Evolutionary conservation across 1,284 basidiomycete species (phyloP), one percentile per base, ranked within the genome.

Genomic region (Heterobasidion irregulare): DNA sequence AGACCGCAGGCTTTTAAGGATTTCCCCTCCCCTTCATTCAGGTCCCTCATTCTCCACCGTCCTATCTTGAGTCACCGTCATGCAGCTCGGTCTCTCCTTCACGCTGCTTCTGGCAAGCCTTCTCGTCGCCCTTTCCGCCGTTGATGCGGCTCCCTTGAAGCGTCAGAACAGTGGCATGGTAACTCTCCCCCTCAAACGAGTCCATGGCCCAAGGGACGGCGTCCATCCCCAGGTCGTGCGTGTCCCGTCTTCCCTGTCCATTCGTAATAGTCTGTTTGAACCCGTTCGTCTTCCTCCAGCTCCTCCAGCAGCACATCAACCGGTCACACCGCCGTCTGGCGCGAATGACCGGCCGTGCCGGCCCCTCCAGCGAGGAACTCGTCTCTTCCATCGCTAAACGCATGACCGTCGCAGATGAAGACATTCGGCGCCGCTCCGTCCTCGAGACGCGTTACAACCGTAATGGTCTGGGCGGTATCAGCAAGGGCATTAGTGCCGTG

Each of bases 301-400:
- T 78, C 55, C 69, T 84, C 48, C 87, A 89, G 67, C 88, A 86
- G 68, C 76, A 85, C 63, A 78, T 86, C 59, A 90, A 89, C 69
- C 80, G 80, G 53, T 75, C 78, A 54, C 72, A 79, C 56, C 78
- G 75, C 56, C 85, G 89, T 55, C 73, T 83, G 56, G 86, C 87
- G 5, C 82, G 76, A 54, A 86, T 91, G 82, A 80, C 78, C 8
- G 81, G 84, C 16, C 78, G 77, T 47, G 69, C 70, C 13, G 73
- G 66, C 8, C 84, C 83, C 2, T 71, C 77, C 32, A 71, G 73
- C 43, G 69, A 73, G 34, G 73, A 77, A 19, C 74, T 89, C 52
- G 70, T 71, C 43, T 70, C 66, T 15, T 78, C 75, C 56, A 68
- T 90, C 53, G 70, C 74, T 56, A 82, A 78, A 65, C 82, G 86